A percentile compares a stretch with the other conserved stretches of the same genome.
These are phyloP conservation scores for Hyaloraphidium curvatum DNA, from an alignment of 192 early-diverging fungal species.

Conservation along the genomic window DNA sequence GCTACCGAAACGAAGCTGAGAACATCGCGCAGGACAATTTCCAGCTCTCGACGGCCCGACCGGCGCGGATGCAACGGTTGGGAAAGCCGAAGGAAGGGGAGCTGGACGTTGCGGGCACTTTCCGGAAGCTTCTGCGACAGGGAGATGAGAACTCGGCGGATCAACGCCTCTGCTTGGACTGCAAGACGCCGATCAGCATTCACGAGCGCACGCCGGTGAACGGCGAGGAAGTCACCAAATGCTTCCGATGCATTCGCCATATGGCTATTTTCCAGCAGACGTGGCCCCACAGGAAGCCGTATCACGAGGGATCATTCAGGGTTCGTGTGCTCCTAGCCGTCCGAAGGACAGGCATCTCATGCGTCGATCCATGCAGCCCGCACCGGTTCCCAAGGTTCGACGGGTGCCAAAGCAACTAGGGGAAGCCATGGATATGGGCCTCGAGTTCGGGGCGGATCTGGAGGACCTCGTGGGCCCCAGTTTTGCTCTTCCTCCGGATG, in stretches of 20 bases:
- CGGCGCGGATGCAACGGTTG: not conserved
- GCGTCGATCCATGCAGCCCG: not conserved
- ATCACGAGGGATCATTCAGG: not conserved
- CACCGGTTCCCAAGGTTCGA: not conserved
- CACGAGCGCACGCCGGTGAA: not conserved
- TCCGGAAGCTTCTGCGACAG: not conserved
- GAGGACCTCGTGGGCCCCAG: not conserved
- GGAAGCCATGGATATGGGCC: not conserved
- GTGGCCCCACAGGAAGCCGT: slow-evolving; percentile 1
- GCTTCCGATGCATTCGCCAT: not conserved
- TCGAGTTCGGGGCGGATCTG: not conserved
- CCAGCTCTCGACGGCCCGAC: not conserved
- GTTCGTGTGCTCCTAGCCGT: not conserved
- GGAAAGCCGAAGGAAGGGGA: not conserved
- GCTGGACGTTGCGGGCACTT: not conserved
- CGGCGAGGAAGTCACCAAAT: not conserved
- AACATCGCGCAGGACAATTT: not conserved
- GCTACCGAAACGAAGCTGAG: slow-evolving; percentile 1
- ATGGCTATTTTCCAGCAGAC: not conserved
- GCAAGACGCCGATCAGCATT: too few relatives aligned
- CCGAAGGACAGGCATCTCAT: not conserved
- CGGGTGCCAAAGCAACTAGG: not conserved
- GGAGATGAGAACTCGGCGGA: too few relatives aligned
- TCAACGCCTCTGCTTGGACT: too few relatives aligned
- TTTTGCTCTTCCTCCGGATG: too few relatives aligned